phyloP scores from a whole-genome alignment of 179 eudicot genomes.

The Beta corolliflora region DNA sequence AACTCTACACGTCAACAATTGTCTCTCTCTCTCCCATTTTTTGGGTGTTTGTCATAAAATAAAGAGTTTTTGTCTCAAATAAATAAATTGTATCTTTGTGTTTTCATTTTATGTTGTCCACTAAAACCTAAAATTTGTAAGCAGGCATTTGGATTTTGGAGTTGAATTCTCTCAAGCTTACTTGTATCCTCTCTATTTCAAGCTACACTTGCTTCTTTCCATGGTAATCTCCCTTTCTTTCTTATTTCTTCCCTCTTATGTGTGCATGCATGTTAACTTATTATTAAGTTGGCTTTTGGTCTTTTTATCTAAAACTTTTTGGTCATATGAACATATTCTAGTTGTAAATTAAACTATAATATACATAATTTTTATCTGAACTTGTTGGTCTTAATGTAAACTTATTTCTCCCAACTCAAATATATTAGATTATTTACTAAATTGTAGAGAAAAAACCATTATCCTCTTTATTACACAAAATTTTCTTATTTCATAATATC shows the following conservation, averaged over 20 bases:
- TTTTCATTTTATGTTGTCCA: neutral
- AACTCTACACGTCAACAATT: conserved; percentile 20
- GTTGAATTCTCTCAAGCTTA: neutral
- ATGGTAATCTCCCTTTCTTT: neutral
- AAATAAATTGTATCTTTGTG: neutral
- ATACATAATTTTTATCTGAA: too few species aligned
- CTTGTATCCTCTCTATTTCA: neutral
- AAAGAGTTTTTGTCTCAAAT: neutral
- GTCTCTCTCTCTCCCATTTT: conserved; percentile 13
- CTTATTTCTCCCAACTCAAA: too few species aligned
- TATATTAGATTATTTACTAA: too few species aligned
- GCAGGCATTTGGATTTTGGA: neutral
- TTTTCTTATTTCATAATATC: too few species aligned
- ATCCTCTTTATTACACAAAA: too few species aligned
- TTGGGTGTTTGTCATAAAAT: neutral
- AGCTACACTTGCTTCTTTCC: neutral
- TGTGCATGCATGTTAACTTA: neutral
- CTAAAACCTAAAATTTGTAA: neutral
- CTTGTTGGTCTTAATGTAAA: too few species aligned
- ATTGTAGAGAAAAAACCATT: too few species aligned
- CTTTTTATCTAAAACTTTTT: too few species aligned
- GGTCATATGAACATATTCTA: too few species aligned
- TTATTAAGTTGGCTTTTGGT: neutral
- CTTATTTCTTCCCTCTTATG: neutral
- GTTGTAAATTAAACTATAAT: too few species aligned